Evolutionary conservation across 257 asterid genomes (phyloP).

Genomic region (Plectranthus barbatus): DNA sequence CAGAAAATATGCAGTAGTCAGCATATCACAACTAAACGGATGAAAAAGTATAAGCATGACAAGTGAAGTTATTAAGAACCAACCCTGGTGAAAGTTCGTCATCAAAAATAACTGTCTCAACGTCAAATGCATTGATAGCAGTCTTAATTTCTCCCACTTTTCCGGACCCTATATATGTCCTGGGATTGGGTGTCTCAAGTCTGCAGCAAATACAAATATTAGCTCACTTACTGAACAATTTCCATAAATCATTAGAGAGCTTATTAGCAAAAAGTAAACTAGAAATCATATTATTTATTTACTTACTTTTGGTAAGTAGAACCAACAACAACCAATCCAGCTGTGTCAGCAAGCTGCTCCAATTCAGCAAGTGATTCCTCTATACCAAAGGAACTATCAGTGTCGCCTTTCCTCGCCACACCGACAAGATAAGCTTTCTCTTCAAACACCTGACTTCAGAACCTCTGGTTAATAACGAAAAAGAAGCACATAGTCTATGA

Average conservation of each 20-base stretch:
- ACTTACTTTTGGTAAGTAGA: slow-evolving; percentile 87
- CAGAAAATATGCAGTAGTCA: neutral
- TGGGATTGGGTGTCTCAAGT: slow-evolving; percentile 69
- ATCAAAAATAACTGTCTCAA: slow-evolving; percentile 87
- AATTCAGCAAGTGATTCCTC: slow-evolving; percentile 91
- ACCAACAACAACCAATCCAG: slow-evolving; percentile 84
- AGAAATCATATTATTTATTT: slow-evolving; percentile 7
- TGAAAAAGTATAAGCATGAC: neutral
- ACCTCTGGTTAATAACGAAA: slow-evolving; percentile 9
- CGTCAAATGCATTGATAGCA: slow-evolving; percentile 77
- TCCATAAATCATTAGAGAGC: neutral
- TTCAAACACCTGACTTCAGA: slow-evolving; percentile 56
- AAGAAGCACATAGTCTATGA: neutral
- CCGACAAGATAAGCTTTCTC: slow-evolving; percentile 91
- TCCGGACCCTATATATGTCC: slow-evolving; percentile 94
- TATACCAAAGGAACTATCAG: slow-evolving; percentile 45
- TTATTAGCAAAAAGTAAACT: neutral
- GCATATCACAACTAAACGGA: neutral
- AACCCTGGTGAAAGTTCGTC: slow-evolving; percentile 98
- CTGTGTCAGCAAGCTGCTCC: slow-evolving; percentile 94
- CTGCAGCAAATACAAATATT: slow-evolving; percentile 40
- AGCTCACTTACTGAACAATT: slow-evolving; percentile 3
- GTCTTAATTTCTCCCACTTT: slow-evolving; percentile 89
- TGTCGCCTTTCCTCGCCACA: slow-evolving; percentile 66
- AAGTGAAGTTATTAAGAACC: slow-evolving; percentile 18